Evolutionary conservation across 768 basidiomycete species (phyloP), one percentile per base, ranked within the genome.

Genomic region (Boletus reticulatus): DNA sequence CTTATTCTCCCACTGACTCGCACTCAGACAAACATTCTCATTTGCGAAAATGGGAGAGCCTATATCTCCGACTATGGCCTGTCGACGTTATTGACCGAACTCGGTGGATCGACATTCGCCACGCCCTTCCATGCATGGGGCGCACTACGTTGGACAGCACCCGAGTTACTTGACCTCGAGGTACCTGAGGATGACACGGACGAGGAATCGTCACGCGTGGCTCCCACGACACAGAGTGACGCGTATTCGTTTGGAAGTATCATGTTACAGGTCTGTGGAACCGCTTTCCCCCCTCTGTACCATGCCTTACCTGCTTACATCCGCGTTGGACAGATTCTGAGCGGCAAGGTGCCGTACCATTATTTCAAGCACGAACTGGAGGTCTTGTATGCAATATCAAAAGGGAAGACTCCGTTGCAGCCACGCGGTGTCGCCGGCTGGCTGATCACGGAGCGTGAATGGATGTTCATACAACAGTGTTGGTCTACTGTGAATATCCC

Each of bases 41-140:
- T 29, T 29, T 9, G 9, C 9, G 27, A 29, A 29, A 9, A 9
- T 9, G 27, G 27, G 9, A 29, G 27, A 29, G 27, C 27, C 9
- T 29, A 9, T 9, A 29, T 29, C 9, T 8, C 29, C 8, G 29
- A 29, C 29, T 9, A 9, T 29, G 29, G 29, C 8, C 2, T 29
- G 9, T 29, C 29, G 0, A 29, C 2, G 7, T 9, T 29, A 9
- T 29, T 29, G 29, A 29, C 27, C 27, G 27, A 27, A 27, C 27
- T 27, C 2, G 27, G 59, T 56, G 29, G 51, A 8, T 45, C 45
- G 27, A 58, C 56, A 8, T 62, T 64, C 20, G 56, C 56, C 1
- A 54, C 66, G n/a, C 64, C 64, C 7, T 43, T 69, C 32, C 50
- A 45, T n/a, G 34, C 43, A 54, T 32, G 64, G 58, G 62, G 59